Evolutionary conservation across 2,329 filamentous ascomycete genomes (phyloP).

Genomic region (Epichloe glyceriae): DNA sequence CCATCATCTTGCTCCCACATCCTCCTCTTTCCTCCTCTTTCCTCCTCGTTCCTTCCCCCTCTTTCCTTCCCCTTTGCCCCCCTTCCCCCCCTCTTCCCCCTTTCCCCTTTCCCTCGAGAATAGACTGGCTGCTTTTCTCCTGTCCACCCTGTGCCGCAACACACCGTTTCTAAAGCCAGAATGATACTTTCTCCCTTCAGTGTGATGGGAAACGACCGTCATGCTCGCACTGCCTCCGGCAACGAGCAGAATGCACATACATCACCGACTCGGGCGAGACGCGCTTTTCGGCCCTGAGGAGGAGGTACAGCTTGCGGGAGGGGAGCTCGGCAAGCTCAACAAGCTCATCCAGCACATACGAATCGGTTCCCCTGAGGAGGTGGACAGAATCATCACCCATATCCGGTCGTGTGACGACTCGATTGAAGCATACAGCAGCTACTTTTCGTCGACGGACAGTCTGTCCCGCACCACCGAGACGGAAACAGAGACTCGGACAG

Average conservation of each 20-base stretch:
- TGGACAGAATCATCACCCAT: not conserved
- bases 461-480: not conserved
- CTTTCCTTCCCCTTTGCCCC: not conserved
- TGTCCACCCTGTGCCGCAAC: too few species aligned
- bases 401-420: not conserved
- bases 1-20: too few species aligned
- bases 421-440: not conserved
- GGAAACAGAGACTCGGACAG: not conserved
- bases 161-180: not conserved
- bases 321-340: conserved; percentile 1
- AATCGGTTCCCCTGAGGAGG: not conserved
- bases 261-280: conserved; percentile 2
- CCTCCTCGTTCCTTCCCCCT: not conserved
- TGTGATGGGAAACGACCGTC: conserved; percentile 3
- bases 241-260: not conserved
- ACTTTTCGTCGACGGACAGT: not conserved
- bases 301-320: not conserved
- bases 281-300: conserved; percentile 1
- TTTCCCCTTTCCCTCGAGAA: not conserved
- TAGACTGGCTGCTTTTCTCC: too few species aligned
- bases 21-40: not conserved
- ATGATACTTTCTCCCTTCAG: not conserved
- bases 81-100: not conserved
- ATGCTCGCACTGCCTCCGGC: conserved; percentile 1
- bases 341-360: not conserved